Evolutionary conservation across 495 filamentous ascomycete species (phyloP), one percentile per base, ranked within the genome.

Genomic region (Hypoxylon rickii): DNA sequence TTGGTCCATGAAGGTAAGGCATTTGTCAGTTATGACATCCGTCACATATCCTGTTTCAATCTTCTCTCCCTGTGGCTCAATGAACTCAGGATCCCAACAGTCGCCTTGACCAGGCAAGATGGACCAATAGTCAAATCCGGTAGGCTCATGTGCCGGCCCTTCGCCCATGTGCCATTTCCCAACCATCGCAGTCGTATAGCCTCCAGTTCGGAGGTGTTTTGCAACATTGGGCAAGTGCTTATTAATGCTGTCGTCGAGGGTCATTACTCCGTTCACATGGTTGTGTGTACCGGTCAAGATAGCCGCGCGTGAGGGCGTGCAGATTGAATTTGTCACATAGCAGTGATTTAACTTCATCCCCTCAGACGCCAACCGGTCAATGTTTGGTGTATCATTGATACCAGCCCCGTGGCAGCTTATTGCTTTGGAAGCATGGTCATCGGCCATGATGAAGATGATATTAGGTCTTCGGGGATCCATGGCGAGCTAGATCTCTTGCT

Each of bases 291-390:
- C 74, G 2, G 72, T 76, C 3, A 77, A 47, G 36, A 77, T 76
- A 7, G 74, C 61, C 1, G 74, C 74, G 7, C 74, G 69, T 12
- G 65, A 70, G 0, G 73, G 74, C 1, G 74, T 77, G 48, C 74
- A 77, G 39, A 77, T 77, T 20, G 66, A 70, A 60, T 77, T 77
- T 32, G 72, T 76, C 16, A 77, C 74, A 45, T 77, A 77, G 53
- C 74, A 77, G 61, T 77, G 72, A 44, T 76, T 73, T 54, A 76
- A 77, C n/a, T 60, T 64, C 73, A 75, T 75, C n/a, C 74, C 74
- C 41, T 75, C 72, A 4, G 54, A 62, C 8, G 72, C 72, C 12
- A 77, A 22, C 2, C 73, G 70, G 45, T 77, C 74, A 42, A 77
- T 62, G 44, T 77, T 66, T 0, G 74, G 74, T 0, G 74, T 77